phyloP scores from a whole-genome alignment of 257 asterid genomes.

The Lithospermum erythrorhizon region DNA sequence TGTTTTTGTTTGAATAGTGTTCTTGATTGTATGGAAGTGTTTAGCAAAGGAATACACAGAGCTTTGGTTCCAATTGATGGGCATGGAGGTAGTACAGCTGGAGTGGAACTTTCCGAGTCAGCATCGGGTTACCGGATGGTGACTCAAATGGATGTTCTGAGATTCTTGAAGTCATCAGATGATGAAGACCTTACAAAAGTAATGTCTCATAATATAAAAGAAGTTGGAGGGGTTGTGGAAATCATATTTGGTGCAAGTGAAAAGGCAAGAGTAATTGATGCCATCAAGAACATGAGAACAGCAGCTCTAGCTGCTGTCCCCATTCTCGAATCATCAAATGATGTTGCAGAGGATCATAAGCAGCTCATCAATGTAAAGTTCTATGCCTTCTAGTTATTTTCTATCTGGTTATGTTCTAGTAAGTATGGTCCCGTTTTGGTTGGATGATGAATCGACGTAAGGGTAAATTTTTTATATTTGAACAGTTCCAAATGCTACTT shows the following conservation, averaged over 20 bases:
- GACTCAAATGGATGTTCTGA: constrained; percentile 71
- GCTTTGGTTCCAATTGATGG: constrained; percentile 75
- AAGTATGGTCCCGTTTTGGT: too few relatives aligned
- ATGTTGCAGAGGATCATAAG: constrained; percentile 29
- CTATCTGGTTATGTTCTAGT: too few relatives aligned
- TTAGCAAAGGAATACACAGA: constrained; percentile 83
- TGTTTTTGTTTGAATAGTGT: constrained; percentile 22
- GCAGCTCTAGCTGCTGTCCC: constrained; percentile 68
- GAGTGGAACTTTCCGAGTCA: constrained; percentile 69
- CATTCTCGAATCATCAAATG: constrained; percentile 28
- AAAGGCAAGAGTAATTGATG: constrained; percentile 45
- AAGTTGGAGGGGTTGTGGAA: constrained; percentile 40
- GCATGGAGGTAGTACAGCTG: constrained; percentile 48
- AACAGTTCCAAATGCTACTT: too few relatives aligned
- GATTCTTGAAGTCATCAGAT: constrained; percentile 31
- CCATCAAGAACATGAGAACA: constrained; percentile 57
- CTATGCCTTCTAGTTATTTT: not conserved
- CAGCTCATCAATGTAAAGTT: constrained; percentile 52
- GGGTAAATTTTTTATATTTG: too few relatives aligned
- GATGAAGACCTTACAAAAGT: constrained; percentile 42
- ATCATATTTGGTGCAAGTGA: constrained; percentile 46
- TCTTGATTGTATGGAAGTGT: constrained; percentile 84
- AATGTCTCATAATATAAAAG: constrained; percentile 22
- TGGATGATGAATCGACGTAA: not conserved
- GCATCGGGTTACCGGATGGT: constrained; percentile 76